Evolutionary conservation across 192 early-diverging fungal genomes (phyloP).

Genomic region (Dispira parvispora): DNA sequence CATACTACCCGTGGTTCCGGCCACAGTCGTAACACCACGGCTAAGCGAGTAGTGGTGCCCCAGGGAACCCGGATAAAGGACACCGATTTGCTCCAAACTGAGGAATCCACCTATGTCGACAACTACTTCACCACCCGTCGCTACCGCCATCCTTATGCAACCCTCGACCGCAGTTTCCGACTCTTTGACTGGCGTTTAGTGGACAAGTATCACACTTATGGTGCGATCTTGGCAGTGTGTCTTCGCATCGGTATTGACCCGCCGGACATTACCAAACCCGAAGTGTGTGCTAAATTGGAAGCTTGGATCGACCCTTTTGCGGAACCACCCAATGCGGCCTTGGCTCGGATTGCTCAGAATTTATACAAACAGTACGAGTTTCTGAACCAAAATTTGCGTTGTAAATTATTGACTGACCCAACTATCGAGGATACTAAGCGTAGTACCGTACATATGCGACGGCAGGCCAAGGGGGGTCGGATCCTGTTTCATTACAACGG

Average conservation of each 20-base stretch:
- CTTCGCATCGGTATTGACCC: slow-evolving; percentile 92
- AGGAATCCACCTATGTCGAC: slow-evolving; percentile 11
- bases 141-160: slow-evolving; percentile 5
- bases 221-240: slow-evolving; percentile 75
- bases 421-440: slow-evolving; percentile 88
- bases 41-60: neutral
- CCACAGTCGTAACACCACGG: neutral
- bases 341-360: slow-evolving; percentile 77
- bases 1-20: too few species aligned
- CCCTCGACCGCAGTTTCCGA: slow-evolving; percentile 16
- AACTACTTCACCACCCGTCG: slow-evolving; percentile 10
- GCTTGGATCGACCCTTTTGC: slow-evolving; percentile 90
- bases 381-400: slow-evolving; percentile 68
- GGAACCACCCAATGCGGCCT: slow-evolving; percentile 53
- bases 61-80: slow-evolving; percentile 3
- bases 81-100: slow-evolving; percentile 5
- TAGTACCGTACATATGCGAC: slow-evolving; percentile 59
- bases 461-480: slow-evolving; percentile 81
- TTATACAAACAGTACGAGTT: slow-evolving; percentile 88
- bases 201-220: slow-evolving; percentile 66
- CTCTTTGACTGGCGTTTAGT: slow-evolving; percentile 45
- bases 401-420: slow-evolving; percentile 73
- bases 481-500: slow-evolving; percentile 98
- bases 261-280: slow-evolving; percentile 79
- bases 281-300: slow-evolving; percentile 75